phyloP scores from a whole-genome alignment of 352 stramenopile genomes.

The Phytophthora foliorum region DNA sequence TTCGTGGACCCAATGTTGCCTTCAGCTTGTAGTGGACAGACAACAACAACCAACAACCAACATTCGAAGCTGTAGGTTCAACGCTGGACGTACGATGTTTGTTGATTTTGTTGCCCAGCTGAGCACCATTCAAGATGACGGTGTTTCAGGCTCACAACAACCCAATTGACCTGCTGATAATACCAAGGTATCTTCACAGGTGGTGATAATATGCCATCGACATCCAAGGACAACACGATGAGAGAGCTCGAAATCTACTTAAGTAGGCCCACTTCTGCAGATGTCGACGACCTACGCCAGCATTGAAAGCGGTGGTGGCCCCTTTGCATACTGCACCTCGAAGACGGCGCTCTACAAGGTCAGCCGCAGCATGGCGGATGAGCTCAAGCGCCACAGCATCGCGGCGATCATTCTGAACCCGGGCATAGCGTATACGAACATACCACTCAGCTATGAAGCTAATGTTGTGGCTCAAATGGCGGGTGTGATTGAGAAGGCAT shows the following conservation, averaged over 20 bases:
- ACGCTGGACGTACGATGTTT: background rate
- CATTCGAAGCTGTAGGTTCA: background rate
- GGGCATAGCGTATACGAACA: background rate
- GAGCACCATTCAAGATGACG: slow-evolving; percentile 51
- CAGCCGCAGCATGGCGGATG: background rate
- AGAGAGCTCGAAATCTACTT: slow-evolving; percentile 63
- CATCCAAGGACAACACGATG: slow-evolving; percentile 50
- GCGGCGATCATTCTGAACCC: background rate
- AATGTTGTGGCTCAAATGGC: background rate
- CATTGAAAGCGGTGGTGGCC: slow-evolving; percentile 49
- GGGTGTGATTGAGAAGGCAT: background rate
- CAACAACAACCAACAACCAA: background rate
- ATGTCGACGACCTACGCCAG: slow-evolving; percentile 55
- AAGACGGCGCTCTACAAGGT: background rate
- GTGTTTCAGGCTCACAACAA: slow-evolving; percentile 45
- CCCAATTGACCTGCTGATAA: slow-evolving; percentile 64
- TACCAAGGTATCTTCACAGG: slow-evolving; percentile 36
- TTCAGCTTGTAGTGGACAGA: too few species aligned
- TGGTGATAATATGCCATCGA: slow-evolving; percentile 29
- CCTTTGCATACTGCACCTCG: background rate
- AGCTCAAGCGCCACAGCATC: background rate
- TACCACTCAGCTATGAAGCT: background rate
- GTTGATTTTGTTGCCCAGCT: slow-evolving; percentile 22
- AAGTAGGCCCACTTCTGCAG: slow-evolving; percentile 56
- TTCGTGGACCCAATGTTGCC: background rate